A percentile compares a stretch with the other conserved stretches of the same genome.
Evolutionary conservation across 2,329 filamentous ascomycete species (phyloP).

Genomic region (Colletotrichum trifolii): DNA sequence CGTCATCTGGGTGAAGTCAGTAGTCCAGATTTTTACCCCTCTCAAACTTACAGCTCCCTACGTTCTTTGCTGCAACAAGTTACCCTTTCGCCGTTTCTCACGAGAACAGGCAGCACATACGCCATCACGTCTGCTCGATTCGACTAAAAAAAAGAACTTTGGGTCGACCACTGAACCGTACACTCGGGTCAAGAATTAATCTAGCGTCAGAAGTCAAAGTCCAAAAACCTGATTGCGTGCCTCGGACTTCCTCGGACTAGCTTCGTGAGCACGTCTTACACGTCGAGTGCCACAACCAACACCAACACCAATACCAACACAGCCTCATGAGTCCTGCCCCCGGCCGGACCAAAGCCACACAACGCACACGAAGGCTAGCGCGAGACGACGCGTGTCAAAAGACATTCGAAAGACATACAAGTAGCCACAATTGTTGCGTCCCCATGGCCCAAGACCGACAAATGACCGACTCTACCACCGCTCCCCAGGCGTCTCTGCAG

Average conservation of each 20-base stretch:
- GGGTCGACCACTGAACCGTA: neutral
- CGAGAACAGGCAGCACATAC: too few relatives aligned
- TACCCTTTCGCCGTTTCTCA: too few relatives aligned
- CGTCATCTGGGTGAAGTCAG: too few relatives aligned
- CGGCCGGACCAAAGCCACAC: neutral
- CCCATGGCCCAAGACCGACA: constrained; percentile 3
- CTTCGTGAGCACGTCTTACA: neutral
- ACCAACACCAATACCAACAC: neutral
- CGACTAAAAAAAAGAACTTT: too few relatives aligned
- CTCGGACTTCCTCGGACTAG: constrained; percentile 28
- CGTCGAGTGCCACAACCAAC: neutral
- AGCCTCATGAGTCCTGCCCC: neutral
- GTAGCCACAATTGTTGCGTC: constrained; percentile 9
- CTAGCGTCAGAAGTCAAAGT: neutral
- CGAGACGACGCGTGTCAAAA: neutral
- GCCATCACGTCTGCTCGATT: too few relatives aligned
- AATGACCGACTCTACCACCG: constrained; percentile 9
- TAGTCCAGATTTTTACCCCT: too few relatives aligned
- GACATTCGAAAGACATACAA: constrained; percentile 10
- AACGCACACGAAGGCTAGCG: neutral
- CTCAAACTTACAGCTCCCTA: too few relatives aligned
- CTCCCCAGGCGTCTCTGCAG: constrained; percentile 23
- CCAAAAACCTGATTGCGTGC: constrained; percentile 19
- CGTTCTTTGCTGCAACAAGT: too few relatives aligned
- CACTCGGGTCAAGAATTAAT: neutral